Evolutionary conservation across 768 basidiomycete genomes (phyloP), one percentile per base, ranked within the genome.

Genomic region (Auricularia auricula-judae): DNA sequence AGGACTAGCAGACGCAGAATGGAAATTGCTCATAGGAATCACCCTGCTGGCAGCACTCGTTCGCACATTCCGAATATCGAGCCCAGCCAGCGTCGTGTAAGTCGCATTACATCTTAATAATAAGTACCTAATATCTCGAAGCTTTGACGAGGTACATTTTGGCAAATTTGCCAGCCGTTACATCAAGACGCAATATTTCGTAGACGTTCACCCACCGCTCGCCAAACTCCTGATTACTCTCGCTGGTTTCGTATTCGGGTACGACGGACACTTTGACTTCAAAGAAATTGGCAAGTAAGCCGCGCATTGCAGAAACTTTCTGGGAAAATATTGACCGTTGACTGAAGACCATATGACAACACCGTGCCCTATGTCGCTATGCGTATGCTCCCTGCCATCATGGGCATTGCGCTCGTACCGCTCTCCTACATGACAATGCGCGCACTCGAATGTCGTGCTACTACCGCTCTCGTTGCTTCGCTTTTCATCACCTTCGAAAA

Each of bases 131-230:
- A 21, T 56, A 23, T 11, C 58, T 21, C 5, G 4, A 14, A 42
- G 95, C 53, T 98, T 98, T 74, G 96, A 98, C 73, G 96, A 98
- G 74, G 96, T 98, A 0, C 96, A 98, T 74, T 98, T 98, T 74
- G 96, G 96, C 66, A 97, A 97, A 74, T 98, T 98, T 72, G 93
- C 96, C 4, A 81, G 84, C 59, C 91, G 90, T 72, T 98, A 98
- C 72, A 91, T 98, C 81, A 91, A 91, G 79, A 87, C 89, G 44
- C 83, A 86, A 67, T 94, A 92, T 74, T 93, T 89, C 71, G 88
- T 90, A 71, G 97, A 99, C 73, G 96, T 99, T 2, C 97, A 99
- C 72, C 97, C 97, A 0, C 97, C 97, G 3, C 80, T 99, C 18
- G 97, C 97, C 5, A 99, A 98, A 71, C 81, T 99, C 34, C 79